A percentile compares a stretch with the other conserved stretches of the same genome.
phyloP scores from a whole-genome alignment of 805 yeast genomes.

The Barnettozyma sp. region DNA sequence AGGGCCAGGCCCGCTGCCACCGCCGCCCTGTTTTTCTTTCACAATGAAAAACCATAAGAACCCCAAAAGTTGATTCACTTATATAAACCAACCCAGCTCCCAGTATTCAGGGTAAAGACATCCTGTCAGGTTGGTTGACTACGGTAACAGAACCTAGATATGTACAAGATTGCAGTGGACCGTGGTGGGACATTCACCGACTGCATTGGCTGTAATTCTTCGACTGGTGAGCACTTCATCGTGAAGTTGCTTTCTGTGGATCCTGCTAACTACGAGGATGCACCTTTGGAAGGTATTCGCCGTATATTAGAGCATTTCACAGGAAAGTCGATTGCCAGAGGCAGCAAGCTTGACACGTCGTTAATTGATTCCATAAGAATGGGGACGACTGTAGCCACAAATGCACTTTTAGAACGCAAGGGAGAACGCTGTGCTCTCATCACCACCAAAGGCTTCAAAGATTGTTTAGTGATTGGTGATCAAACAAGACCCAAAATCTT shows the following conservation, averaged over 20 bases:
- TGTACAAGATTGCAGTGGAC: conserved; percentile 38
- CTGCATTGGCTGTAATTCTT: conserved; percentile 42
- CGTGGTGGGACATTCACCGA: conserved; percentile 92
- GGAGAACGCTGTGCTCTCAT: conserved; percentile 84
- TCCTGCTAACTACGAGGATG: conserved; percentile 81
- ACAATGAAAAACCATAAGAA: not conserved
- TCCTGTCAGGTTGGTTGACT: not conserved
- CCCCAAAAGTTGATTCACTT: not conserved
- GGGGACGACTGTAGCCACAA: conserved; percentile 96
- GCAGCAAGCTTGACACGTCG: conserved; percentile 52
- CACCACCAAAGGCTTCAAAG: conserved; percentile 85
- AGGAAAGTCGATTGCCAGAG: conserved; percentile 49
- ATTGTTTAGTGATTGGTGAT: conserved; percentile 77
- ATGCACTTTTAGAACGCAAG: conserved; percentile 86
- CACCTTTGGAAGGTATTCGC: conserved; percentile 89
- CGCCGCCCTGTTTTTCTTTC: too few relatives aligned
- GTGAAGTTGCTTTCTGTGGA: conserved; percentile 83
- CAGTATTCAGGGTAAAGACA: too few relatives aligned
- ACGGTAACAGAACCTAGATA: not conserved
- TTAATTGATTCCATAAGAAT: conserved; percentile 64
- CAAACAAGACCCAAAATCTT: conserved; percentile 90
- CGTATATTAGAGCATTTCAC: conserved; percentile 60
- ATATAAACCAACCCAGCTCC: not conserved
- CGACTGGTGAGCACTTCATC: conserved; percentile 35
- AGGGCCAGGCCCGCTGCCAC: too few relatives aligned